These are phyloP conservation scores for Epichloe typhina DNA, from an alignment of 2,329 filamentous ascomycete species.

Conservation along the genomic window DNA sequence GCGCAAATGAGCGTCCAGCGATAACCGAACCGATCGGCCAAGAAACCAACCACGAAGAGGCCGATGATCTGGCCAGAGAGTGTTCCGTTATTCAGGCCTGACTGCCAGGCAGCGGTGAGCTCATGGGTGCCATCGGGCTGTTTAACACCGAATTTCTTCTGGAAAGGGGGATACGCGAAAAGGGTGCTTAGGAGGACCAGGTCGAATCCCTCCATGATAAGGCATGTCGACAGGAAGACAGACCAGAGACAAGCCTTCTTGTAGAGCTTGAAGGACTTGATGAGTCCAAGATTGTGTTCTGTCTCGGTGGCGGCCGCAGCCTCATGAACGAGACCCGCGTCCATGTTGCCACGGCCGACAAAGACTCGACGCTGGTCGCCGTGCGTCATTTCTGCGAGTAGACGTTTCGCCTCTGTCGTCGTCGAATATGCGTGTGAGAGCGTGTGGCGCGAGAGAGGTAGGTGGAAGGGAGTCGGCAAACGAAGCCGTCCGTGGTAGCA, in stretches of 20 bases:
- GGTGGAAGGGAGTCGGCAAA: too few species aligned
- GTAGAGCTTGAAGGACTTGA: conserved; percentile 27
- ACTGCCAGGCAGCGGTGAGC: conserved; percentile 38
- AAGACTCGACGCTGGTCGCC: conserved; percentile 4
- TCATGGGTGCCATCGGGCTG: conserved; percentile 27
- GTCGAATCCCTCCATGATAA: conserved; percentile 30
- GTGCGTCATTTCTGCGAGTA: not conserved
- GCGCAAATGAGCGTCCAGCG: conserved; percentile 33
- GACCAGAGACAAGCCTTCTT: conserved; percentile 24
- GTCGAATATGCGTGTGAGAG: too few species aligned
- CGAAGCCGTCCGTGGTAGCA: too few species aligned
- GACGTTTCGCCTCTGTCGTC: too few species aligned
- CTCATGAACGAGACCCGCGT: conserved; percentile 8
- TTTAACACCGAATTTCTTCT: conserved; percentile 24
- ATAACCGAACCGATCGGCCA: conserved; percentile 34
- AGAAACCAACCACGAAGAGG: conserved; percentile 33
- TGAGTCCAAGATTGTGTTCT: conserved; percentile 21
- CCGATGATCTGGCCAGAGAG: conserved; percentile 37
- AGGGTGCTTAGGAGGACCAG: conserved; percentile 25
- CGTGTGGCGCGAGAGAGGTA: too few species aligned
- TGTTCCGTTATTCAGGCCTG: conserved; percentile 34
- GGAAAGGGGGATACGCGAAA: conserved; percentile 28
- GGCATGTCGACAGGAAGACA: conserved; percentile 23
- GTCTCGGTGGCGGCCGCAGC: conserved; percentile 17
- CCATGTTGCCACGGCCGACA: conserved; percentile 5